Evolutionary conservation across 257 asterid genomes (phyloP), one percentile per base, ranked within the genome.

Genomic region (Gardenia jasminoides): DNA sequence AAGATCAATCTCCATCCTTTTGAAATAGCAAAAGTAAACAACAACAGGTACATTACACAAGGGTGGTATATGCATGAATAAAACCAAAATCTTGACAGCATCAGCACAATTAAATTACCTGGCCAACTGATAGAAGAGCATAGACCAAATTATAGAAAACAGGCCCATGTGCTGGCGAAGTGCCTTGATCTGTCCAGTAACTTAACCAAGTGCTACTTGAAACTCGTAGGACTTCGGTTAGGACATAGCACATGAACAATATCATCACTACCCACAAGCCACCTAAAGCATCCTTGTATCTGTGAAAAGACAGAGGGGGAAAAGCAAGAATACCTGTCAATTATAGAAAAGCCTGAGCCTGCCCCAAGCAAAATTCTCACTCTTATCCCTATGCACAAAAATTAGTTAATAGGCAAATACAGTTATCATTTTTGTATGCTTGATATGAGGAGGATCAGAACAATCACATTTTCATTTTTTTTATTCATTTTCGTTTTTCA

Each of bases 191-290:
- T 26, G 99, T 93, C 99, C 99, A 95, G 58, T 88, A 82, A 84
- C 99, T 91, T 87, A 95, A 80, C 99, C 97, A 93, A 4, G 97
- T 90, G 91, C 99, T 95, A 80, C 99, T 92, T 70, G 90, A 84
- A 77, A 93, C 91, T 82, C 99, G 88, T 68, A 95, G 89, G 81
- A 81, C 84, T 88, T 95, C 99, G 70, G 93, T 90, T 62, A 85
- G 71, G 72, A 77, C 81, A 79, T 95, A 95, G 83, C 97, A 92
- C 15, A 79, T 56, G 70, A 92, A 90, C 83, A 90, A 75, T 84
- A 93, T 79, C 80, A 89, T 84, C 66, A 92, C 97, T 8, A 90
- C 98, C 96, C 96, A 92, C 80, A 85, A 79, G 72, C 98, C 99
- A 67, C 99, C 98, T 75, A 93, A 80, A 75, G 99, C 97, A 81